Evolutionary conservation across 768 basidiomycete genomes (phyloP).

Genomic region (Leccinum sublutescens): DNA sequence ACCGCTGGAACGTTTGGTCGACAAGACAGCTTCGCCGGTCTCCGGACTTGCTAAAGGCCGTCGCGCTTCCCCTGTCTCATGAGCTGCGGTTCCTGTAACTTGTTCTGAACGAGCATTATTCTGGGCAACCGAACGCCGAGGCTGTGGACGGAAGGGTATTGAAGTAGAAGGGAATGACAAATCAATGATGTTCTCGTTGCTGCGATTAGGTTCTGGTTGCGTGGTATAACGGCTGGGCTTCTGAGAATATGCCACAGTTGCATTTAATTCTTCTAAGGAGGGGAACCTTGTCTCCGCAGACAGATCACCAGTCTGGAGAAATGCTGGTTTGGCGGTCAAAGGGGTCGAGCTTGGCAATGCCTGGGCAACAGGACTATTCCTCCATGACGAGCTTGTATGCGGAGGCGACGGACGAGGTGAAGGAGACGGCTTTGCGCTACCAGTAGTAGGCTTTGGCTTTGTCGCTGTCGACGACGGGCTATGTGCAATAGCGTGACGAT

Average conservation of each 20-base stretch:
- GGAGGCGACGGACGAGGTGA: constrained; percentile 31
- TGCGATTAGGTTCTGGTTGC: constrained; percentile 12
- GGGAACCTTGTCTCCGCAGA: constrained; percentile 78
- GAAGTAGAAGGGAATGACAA: constrained; percentile 24
- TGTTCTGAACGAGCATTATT: constrained; percentile 56
- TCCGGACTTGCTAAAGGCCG: constrained; percentile 11
- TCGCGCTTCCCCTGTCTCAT: constrained; percentile 31
- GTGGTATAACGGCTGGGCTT: constrained; percentile 17
- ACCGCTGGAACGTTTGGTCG: constrained; percentile 17
- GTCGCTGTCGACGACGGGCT: constrained; percentile 15
- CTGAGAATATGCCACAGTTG: constrained; percentile 40
- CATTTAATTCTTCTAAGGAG: constrained; percentile 81
- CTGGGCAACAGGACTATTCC: constrained; percentile 15
- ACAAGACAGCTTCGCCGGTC: constrained; percentile 15
- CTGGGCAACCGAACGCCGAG: constrained; percentile 20
- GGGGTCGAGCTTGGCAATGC: constrained; percentile 37
- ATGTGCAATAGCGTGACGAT: constrained; percentile 15
- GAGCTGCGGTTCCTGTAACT: constrained; percentile 52
- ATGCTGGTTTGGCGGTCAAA: constrained; percentile 28
- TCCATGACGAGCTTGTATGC: constrained; percentile 20
- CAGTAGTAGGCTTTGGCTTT: constrained; percentile 20
- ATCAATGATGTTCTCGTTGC: constrained; percentile 21
- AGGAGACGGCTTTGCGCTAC: constrained; percentile 22
- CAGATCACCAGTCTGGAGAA: constrained; percentile 40
- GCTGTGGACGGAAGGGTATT: constrained; percentile 21